These are phyloP conservation scores for Xylariaceae sp. DNA, from an alignment of 2,329 filamentous ascomycete genomes.

Conservation along the genomic window DNA sequence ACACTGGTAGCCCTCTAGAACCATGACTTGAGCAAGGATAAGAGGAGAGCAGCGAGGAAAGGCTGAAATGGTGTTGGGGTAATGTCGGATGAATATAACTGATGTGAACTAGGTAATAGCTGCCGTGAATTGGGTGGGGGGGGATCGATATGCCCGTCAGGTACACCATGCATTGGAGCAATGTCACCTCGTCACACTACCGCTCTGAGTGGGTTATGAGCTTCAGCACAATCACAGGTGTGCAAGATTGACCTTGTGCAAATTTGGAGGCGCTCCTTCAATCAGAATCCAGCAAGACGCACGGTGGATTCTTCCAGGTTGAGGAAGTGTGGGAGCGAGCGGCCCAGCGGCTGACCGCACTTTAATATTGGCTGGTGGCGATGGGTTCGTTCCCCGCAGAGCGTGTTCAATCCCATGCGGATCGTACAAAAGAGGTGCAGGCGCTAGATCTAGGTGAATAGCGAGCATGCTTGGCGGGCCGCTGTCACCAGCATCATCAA, in stretches of 20 bases:
- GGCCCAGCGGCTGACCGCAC: constrained; percentile 48
- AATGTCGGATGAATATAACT: constrained; percentile 37
- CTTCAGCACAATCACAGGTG: constrained; percentile 34
- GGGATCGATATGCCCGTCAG: constrained; percentile 36
- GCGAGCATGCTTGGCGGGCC: constrained; percentile 30
- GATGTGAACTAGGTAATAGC: constrained; percentile 29
- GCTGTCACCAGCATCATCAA: constrained; percentile 32
- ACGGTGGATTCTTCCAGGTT: constrained; percentile 34
- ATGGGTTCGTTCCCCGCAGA: constrained; percentile 49
- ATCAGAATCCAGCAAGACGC: constrained; percentile 37
- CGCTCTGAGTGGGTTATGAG: constrained; percentile 29
- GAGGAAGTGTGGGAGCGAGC: constrained; percentile 26
- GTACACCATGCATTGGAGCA: constrained; percentile 34
- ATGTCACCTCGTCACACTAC: constrained; percentile 36
- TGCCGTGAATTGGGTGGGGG: constrained; percentile 35
- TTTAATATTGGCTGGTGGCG: constrained; percentile 61
- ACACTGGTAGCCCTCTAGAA: constrained; percentile 34
- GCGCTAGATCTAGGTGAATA: constrained; percentile 37
- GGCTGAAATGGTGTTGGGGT: constrained; percentile 31
- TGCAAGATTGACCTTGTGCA: constrained; percentile 37
- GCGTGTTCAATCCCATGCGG: constrained; percentile 46
- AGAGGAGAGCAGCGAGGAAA: constrained; percentile 21
- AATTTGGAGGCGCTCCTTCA: constrained; percentile 34
- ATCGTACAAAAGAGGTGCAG: constrained; percentile 36
- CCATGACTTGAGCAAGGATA: constrained; percentile 30